Evolutionary conservation across 129 eudicot genomes (phyloP), one percentile per base, ranked within the genome.

Genomic region (Flaveria trinervia): DNA sequence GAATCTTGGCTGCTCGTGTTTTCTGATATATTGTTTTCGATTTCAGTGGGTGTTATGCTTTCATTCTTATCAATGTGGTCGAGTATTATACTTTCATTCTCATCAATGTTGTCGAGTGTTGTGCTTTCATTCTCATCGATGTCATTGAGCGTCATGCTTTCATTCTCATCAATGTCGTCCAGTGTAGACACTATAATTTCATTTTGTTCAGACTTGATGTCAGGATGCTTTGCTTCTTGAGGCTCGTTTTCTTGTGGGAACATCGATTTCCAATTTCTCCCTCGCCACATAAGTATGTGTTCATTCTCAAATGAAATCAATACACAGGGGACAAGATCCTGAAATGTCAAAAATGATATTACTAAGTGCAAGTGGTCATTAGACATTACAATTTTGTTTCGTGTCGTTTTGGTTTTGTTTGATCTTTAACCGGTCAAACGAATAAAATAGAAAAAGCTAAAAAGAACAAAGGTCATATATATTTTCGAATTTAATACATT

Each of bases 321-420:
- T 50, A 94, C 96, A 76, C 97, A 94, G 2, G 96, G 96, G 28
- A 91, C 96, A 77, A 94, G 97, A 78, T 94, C 99, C 99, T 94
- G 84, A 72, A 87, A 79, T 75, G 30, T 65, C 52, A 66, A 7
- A 65, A 82, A 68, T 5, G 18, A 14, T 12, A 26, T 62, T 62
- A 28, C 20, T 17, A 62, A 26, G 28, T 62, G 68, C 44, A 28
- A 62, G 68, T 55, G 17, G 61, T 55, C 26, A 55, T 5, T 55
- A 55, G 28, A 8, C 13, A 14, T 56, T 1, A 5, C 62, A 56
- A 56, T 18, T 56, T 18, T 20, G 28, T 18, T 5, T 28, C 4
- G 9, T n/a, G n/a, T 14, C 6, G 17, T 11, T 50, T 50, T 50
- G 9, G 8, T 61, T 61, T n/a, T 61, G 0, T 30, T 28, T 62